Conservation (phyloP, 2,329 filamentous ascomycete species). For the Hypoxylon sp. region DNA sequence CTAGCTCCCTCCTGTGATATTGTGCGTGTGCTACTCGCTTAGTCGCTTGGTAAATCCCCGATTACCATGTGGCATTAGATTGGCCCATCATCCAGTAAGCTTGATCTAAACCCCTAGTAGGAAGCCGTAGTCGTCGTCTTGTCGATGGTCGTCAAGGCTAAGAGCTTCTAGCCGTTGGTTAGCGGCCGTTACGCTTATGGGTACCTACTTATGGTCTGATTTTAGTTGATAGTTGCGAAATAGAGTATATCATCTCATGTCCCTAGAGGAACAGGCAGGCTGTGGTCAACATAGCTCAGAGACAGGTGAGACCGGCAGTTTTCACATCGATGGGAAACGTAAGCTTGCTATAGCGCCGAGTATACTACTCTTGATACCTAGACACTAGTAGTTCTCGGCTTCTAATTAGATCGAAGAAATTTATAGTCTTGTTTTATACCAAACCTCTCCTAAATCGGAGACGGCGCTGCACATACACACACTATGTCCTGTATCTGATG, state of each 20-base stretch:
- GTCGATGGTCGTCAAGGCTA: slow-evolving; percentile 14
- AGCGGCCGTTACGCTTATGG: too few relatives aligned
- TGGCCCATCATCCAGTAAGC: slow-evolving; percentile 6
- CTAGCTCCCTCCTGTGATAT: slow-evolving; percentile 5
- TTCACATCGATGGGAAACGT: background rate
- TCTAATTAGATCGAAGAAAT: slow-evolving; percentile 28
- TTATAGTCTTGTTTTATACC: slow-evolving; percentile 20
- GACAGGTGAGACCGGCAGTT: slow-evolving; percentile 6
- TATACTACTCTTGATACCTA: slow-evolving; percentile 12
- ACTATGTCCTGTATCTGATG: slow-evolving; percentile 16
- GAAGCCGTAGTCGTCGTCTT: slow-evolving; percentile 15
- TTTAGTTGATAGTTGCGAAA: too few relatives aligned
- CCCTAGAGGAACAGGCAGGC: slow-evolving; percentile 5
- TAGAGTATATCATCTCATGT: slow-evolving; percentile 6
- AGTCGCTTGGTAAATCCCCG: slow-evolving; percentile 18
- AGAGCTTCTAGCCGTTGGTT: slow-evolving; percentile 10
- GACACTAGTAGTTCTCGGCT: too few relatives aligned
- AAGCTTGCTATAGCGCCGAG: slow-evolving; percentile 11
- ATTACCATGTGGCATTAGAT: slow-evolving; percentile 25
- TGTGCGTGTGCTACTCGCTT: slow-evolving; percentile 4
- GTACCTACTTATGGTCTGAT: too few relatives aligned
- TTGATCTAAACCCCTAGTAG: slow-evolving; percentile 7
- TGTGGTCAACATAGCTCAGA: too few relatives aligned
- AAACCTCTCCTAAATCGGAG: slow-evolving; percentile 20
- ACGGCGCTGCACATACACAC: slow-evolving; percentile 15